Evolutionary conservation across 768 basidiomycete species (phyloP).

Genomic region (Trametes villosa): DNA sequence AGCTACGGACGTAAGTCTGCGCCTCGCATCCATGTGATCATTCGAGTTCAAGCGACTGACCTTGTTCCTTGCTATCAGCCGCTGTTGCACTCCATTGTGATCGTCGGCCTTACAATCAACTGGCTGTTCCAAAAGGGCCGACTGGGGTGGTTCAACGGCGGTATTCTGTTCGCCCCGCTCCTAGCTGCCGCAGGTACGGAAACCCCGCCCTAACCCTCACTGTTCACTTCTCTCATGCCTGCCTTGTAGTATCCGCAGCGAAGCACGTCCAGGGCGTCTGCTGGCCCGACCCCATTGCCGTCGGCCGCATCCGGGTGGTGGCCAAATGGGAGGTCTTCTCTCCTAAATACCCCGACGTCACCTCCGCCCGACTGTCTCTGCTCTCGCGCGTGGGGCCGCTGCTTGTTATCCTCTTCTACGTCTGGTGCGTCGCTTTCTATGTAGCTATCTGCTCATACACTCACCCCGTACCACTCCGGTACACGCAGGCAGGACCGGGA

Average conservation of each 20-base stretch:
- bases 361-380: background rate
- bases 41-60: background rate
- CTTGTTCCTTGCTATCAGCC: no score
- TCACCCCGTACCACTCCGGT: background rate
- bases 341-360: background rate
- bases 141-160: no score
- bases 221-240: no score
- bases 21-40: background rate
- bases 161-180: no score
- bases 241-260: no score
- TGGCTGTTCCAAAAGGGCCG: no score
- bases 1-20: background rate
- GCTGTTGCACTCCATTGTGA: no score
- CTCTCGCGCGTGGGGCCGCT: background rate
- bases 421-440: background rate
- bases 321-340: background rate
- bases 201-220: no score
- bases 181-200: no score
- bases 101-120: no score
- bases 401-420: background rate
- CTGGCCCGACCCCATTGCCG: no score
- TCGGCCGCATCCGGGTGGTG: background rate
- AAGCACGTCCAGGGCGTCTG: no score
- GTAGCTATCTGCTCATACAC: background rate
- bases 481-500: background rate